A percentile compares a stretch with the other conserved stretches of the same genome.
Conservation (phyloP, 1,139 yeast species). For the Lipomyces yarrowii region DNA sequence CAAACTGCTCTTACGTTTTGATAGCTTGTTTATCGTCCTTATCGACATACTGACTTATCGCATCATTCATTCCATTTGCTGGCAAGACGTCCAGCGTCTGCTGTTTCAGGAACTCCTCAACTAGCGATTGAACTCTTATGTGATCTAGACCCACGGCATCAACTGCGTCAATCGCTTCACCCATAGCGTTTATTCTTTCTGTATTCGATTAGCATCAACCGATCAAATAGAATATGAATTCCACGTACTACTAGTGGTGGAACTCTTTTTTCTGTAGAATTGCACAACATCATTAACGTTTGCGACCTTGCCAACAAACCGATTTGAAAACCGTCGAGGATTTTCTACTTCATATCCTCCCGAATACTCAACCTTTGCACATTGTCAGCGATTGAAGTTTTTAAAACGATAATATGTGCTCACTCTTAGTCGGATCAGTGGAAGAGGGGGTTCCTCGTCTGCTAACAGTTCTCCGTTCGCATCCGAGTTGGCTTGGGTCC, state of each 20-base stretch:
- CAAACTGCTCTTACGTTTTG: slow-evolving; percentile 43
- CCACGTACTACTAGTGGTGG: slow-evolving; percentile 16
- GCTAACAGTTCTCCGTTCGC: slow-evolving; percentile 34
- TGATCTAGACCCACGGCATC: slow-evolving; percentile 45
- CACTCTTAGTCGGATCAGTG: slow-evolving; percentile 73
- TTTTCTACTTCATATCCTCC: slow-evolving; percentile 93
- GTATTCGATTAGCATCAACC: background rate
- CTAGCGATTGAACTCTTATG: slow-evolving; percentile 58
- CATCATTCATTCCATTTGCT: slow-evolving; percentile 73
- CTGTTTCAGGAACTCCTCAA: slow-evolving; percentile 62
- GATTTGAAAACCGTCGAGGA: slow-evolving; percentile 82
- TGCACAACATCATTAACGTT: slow-evolving; percentile 83
- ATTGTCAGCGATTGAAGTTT: background rate
- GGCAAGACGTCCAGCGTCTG: slow-evolving; percentile 72
- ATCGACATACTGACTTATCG: slow-evolving; percentile 71
- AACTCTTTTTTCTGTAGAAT: slow-evolving; percentile 55
- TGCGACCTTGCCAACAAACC: slow-evolving; percentile 90
- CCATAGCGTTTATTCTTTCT: slow-evolving; percentile 23
- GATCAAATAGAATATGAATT: background rate
- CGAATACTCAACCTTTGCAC: slow-evolving; percentile 61
- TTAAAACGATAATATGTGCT: background rate
- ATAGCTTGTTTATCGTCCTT: slow-evolving; percentile 80
- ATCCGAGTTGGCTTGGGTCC: slow-evolving; percentile 44
- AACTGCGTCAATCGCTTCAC: slow-evolving; percentile 37
- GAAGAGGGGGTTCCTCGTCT: slow-evolving; percentile 56